These are phyloP conservation scores for Hortiboletus flavorubellus DNA, from an alignment of 768 basidiomycete species.

Conservation along the genomic window DNA sequence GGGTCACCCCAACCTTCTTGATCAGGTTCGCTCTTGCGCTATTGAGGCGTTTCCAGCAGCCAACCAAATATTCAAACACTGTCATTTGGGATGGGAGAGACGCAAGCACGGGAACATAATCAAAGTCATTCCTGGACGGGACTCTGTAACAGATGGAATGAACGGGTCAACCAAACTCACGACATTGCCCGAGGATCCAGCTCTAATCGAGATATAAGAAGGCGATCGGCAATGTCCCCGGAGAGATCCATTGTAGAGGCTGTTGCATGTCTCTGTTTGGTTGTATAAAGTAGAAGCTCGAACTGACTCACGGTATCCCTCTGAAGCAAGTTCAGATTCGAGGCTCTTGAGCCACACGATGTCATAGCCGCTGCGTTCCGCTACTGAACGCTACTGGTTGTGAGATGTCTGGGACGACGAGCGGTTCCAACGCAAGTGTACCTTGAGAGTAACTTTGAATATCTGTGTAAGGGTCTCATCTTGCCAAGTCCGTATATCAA, in stretches of 20 bases:
- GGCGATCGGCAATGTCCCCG: constrained; percentile 64
- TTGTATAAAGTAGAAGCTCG: neutral
- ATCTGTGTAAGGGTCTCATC: constrained; percentile 62
- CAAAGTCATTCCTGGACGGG: constrained; percentile 61
- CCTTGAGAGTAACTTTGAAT: constrained; percentile 77
- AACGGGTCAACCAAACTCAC: constrained; percentile 40
- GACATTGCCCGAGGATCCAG: constrained; percentile 69
- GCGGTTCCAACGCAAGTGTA: constrained; percentile 35
- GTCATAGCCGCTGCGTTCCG: constrained; percentile 60
- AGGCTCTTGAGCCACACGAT: constrained; percentile 83
- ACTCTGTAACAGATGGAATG: neutral
- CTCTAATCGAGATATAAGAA: constrained; percentile 83
- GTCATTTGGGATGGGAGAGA: constrained; percentile 78
- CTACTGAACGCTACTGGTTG: constrained; percentile 47
- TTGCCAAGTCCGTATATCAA: constrained; percentile 70
- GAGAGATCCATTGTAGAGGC: constrained; percentile 44
- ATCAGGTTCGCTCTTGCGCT: constrained; percentile 46
- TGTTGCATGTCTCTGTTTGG: constrained; percentile 10
- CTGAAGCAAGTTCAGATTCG: constrained; percentile 61
- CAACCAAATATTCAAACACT: constrained; percentile 84
- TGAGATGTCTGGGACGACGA: constrained; percentile 4
- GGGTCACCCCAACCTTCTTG: constrained; percentile 51
- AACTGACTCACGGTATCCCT: constrained; percentile 42
- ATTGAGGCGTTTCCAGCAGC: constrained; percentile 89
- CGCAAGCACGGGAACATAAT: constrained; percentile 68